These are phyloP conservation scores for Scutellaria galericulata DNA, from an alignment of 257 asterid species.

Conservation along the genomic window DNA sequence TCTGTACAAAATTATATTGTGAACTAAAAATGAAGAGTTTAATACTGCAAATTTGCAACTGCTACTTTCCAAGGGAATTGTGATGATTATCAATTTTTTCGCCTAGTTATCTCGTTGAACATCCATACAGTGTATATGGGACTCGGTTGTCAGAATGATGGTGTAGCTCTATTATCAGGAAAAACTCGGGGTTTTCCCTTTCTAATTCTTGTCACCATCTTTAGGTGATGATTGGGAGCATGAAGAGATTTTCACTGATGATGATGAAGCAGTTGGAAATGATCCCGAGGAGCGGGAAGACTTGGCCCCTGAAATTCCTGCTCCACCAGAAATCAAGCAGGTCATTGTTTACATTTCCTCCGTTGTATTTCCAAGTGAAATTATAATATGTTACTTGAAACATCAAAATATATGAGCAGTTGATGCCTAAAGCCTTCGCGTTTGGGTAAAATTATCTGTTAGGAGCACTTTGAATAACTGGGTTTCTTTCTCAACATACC, in stretches of 20 bases:
- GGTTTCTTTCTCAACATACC: background rate
- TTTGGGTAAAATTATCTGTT: slow-evolving; percentile 1
- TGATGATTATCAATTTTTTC: background rate
- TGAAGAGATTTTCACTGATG: slow-evolving; percentile 96
- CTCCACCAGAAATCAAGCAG: slow-evolving; percentile 99
- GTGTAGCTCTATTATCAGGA: too few relatives aligned
- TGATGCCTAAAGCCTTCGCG: background rate
- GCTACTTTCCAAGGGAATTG: background rate
- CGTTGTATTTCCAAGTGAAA: slow-evolving; percentile 2
- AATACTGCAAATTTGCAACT: slow-evolving; percentile 1
- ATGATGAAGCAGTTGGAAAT: slow-evolving; percentile 83
- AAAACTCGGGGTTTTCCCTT: slow-evolving; percentile 4
- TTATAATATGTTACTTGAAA: slow-evolving; percentile 5
- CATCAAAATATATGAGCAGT: background rate
- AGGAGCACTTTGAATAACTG: slow-evolving; percentile 9
- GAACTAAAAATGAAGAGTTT: background rate
- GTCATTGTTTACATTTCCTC: slow-evolving; percentile 40
- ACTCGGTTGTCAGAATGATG: background rate
- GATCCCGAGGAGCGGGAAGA: slow-evolving; percentile 97
- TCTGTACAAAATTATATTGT: background rate
- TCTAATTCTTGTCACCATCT: slow-evolving; percentile 25
- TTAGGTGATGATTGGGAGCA: slow-evolving; percentile 99
- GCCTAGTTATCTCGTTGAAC: background rate
- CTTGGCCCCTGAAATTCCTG: slow-evolving; percentile 96
- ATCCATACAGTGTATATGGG: slow-evolving; percentile 8